Evolutionary conservation across 768 basidiomycete genomes (phyloP), one percentile per base, ranked within the genome.

Genomic region (Trametes cingulata): DNA sequence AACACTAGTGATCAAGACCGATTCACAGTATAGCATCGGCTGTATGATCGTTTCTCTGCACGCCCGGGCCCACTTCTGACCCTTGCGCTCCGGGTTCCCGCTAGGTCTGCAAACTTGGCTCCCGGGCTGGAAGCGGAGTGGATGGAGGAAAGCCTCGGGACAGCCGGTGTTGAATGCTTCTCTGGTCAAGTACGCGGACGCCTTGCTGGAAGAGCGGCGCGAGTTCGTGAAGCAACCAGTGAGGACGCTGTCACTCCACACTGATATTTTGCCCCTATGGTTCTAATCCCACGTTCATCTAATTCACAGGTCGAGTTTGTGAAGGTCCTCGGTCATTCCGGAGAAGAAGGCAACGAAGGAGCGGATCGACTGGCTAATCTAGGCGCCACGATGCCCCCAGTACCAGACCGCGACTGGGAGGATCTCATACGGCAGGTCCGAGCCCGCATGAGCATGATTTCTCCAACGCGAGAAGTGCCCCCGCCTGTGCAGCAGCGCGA

Each of bases 21-120:
- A 98, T 72, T 96, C 95, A 0, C 72, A 82, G 43, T 97, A 97
- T 66, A 85, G 85, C 1, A 93, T 93, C 3, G 73, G 82, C 49
- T 93, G 94, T 95, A 59, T 52, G 75, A 10, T 8, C 12, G 17
- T 25, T 24, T 8, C 39, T 40, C 19, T 24, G 15, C 12, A 15
- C 20, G 14, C 51, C 56, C 19, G 36, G 35, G 10, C 29, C 10
- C 29, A 36, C 33, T 57, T 6, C 45, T 67, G 49, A 69, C 46
- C 13, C n/a, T 37, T 35, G 7, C 2, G 8, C 14, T 15, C 20
- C 40, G 19, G 2, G n/a, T 45, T 6, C 12, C 35, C 25, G 20
- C 13, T 65, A 94, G 93, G 88, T 67, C 77, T 93, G 65, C 70
- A 76, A 0, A 66, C 70, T 14, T 96, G 90, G 88, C 74, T 93